These are phyloP conservation scores for Selenicereus undatus DNA, from an alignment of 148 eudicot species.

Conservation along the genomic window DNA sequence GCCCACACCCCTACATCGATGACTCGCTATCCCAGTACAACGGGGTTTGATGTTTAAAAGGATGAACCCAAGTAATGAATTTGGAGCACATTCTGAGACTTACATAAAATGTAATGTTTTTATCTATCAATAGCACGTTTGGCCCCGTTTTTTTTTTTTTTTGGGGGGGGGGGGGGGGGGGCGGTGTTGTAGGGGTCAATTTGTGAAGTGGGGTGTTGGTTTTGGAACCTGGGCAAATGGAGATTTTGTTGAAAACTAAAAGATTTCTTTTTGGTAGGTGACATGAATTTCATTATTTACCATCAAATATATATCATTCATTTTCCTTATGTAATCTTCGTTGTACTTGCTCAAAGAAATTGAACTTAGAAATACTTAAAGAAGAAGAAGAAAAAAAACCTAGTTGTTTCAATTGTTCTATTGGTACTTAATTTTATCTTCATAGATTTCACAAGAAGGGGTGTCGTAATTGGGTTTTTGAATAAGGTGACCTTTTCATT, in stretches of 20 bases:
- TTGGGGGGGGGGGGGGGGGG: background rate
- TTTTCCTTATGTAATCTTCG: too few relatives aligned
- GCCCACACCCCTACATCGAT: slow-evolving; percentile 42
- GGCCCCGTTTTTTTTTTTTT: too few relatives aligned
- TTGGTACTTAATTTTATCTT: too few relatives aligned
- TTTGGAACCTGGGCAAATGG: background rate
- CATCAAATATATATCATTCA: too few relatives aligned
- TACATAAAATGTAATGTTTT: slow-evolving; percentile 1
- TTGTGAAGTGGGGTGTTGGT: background rate
- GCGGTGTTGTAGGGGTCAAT: background rate
- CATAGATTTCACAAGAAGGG: too few relatives aligned
- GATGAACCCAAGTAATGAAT: slow-evolving; percentile 24
- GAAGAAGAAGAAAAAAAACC: too few relatives aligned
- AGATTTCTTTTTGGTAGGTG: background rate
- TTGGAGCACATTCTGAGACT: slow-evolving; percentile 9
- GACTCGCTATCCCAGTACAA: slow-evolving; percentile 41
- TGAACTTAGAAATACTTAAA: too few relatives aligned
- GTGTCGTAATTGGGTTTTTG: too few relatives aligned
- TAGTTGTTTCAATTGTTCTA: too few relatives aligned
- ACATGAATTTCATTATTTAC: background rate
- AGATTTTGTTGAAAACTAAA: background rate
- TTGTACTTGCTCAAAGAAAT: too few relatives aligned
- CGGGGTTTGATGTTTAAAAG: slow-evolving; percentile 28
- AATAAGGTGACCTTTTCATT: too few relatives aligned
- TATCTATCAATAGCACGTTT: background rate